Base-by-base conservation (phyloP, 768 basidiomycete genomes). In the Suillus lakei region DNA sequence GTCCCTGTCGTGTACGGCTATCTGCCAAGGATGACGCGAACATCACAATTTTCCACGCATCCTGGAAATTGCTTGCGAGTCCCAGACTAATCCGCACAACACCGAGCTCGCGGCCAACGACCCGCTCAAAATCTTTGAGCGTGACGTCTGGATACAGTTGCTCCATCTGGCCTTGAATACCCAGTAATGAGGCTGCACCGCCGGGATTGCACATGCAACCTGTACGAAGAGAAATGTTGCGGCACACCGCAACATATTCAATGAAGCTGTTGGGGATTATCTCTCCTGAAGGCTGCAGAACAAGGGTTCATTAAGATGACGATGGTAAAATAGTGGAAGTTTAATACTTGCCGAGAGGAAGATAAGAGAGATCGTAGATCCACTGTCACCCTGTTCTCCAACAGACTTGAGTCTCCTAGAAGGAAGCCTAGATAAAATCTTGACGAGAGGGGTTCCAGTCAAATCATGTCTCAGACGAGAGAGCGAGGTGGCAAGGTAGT, bases 171-270 rank as follows among this genome's bases (percentile, higher is more conserved):
- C 84, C 80, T 64, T 87, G 78, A 36, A 93, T 84, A 0, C 88
- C 88, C 5, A 93, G 82, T 18, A 95, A 77, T 5, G 90, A 85
- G 1, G 91, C 87, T 0, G 92, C 91, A 21, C 88, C 93, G 12
- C 93, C 93, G 18, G 93, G 91, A 68, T 95, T 95, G 73, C 93
- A 95, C 86, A 94, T 89, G 74, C 93, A 95, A 0, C 93, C 93
- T 3, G 92, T 92, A 50, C 93, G 88, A 38, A 95, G 77, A 21
- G 92, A 93, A 64, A 95, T 88, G 60, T 83, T 85, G 67, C 85
- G 82, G 61, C 76, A 80, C 21, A 88, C 82, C 16, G 92, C 91
- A 1, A 88, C 83, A 69, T 89, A 81, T 71, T 91, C 91, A 70
- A 93, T 82, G 76, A 92, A 92, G 3, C 87, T 87, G 67, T 90